phyloP scores from a whole-genome alignment of 768 basidiomycete species.

The Pilatotrama ljubarskyi region DNA sequence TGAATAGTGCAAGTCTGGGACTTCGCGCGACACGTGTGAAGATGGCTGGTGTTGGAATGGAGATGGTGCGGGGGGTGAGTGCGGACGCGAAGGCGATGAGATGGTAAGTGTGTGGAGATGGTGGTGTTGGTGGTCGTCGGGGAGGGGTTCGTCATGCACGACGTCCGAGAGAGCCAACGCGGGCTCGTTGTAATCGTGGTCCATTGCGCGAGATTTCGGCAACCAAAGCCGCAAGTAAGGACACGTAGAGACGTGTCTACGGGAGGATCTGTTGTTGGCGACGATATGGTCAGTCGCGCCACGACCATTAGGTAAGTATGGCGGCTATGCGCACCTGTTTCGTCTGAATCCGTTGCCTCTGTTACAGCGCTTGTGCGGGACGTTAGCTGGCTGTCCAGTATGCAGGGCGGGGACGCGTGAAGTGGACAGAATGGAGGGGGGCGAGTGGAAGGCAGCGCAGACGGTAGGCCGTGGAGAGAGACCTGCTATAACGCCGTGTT shows the following conservation, averaged over 20 bases:
- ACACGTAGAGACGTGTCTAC: constrained; percentile 9
- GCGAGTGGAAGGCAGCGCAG: constrained; percentile 5
- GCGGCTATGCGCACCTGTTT: neutral
- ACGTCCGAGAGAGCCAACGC: constrained; percentile 80
- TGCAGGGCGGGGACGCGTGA: neutral
- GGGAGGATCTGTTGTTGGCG: neutral
- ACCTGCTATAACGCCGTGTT: constrained; percentile 19
- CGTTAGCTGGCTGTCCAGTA: neutral
- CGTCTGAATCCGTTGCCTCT: neutral
- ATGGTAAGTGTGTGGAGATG: constrained; percentile 27
- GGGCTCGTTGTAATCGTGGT: constrained; percentile 55
- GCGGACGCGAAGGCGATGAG: constrained; percentile 18
- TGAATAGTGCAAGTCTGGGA: constrained; percentile 37
- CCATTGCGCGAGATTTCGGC: constrained; percentile 31
- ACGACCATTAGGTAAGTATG: constrained; percentile 1
- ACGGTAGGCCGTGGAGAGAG: constrained; percentile 12
- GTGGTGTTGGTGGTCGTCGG: constrained; percentile 48
- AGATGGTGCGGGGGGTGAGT: constrained; percentile 23
- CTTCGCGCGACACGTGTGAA: constrained; percentile 26
- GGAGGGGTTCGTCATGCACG: constrained; percentile 76
- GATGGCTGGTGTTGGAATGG: constrained; percentile 21
- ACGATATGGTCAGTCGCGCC: constrained; percentile 11
- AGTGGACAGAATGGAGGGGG: neutral
- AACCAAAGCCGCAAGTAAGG: neutral
- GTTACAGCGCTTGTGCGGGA: neutral